Conservation (phyloP, 2,329 filamentous ascomycete species). For the Byssothecium circinans region DNA sequence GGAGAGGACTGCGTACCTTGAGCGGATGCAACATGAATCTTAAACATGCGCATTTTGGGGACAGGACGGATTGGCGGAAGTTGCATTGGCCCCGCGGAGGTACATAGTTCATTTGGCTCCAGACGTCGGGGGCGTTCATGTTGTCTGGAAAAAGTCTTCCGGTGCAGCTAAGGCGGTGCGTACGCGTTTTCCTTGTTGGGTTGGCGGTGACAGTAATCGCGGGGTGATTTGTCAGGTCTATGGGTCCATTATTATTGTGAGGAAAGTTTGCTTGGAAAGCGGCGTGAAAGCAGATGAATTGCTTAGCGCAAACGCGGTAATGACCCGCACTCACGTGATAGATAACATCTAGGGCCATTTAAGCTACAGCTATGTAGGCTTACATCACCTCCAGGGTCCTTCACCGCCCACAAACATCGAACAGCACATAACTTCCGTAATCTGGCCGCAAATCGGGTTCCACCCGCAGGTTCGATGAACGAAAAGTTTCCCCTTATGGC, state of each 20-base stretch:
- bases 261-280: neutral
- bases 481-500: too few relatives aligned
- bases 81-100: slow-evolving; percentile 56
- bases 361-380: too few relatives aligned
- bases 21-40: slow-evolving; percentile 61
- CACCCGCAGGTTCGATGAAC: too few relatives aligned
- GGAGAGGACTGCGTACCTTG: slow-evolving; percentile 44
- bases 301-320: slow-evolving; percentile 5
- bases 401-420: too few relatives aligned
- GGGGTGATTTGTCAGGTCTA: neutral
- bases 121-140: slow-evolving; percentile 44
- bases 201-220: neutral
- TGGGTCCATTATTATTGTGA: neutral
- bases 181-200: too few relatives aligned
- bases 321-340: slow-evolving; percentile 11
- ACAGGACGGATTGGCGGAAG: slow-evolving; percentile 51
- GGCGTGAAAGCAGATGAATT: neutral
- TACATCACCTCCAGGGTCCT: too few relatives aligned
- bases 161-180: too few relatives aligned
- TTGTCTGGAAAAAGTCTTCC: too few relatives aligned
- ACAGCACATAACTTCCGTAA: too few relatives aligned
- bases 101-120: slow-evolving; percentile 54
- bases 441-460: too few relatives aligned
- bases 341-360: too few relatives aligned
- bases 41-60: slow-evolving; percentile 54